Percentiles rank a stretch among this genome's conserved stretches.
phyloP scores from a whole-genome alignment of 129 eudicot genomes.

The Daucus carota region DH1_v3.0 NC_030386.2:31169501-31170000 shows the following conservation, averaged over 20 bases:
- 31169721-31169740: too few relatives aligned
- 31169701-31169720: too few relatives aligned
- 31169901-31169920: not conserved
- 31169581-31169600: not conserved
- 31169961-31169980: not conserved
- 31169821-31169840: too few relatives aligned
- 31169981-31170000: not conserved
- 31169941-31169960: not conserved
- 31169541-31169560: not conserved
- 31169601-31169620: not conserved
- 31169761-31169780: too few relatives aligned
- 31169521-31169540: not conserved
- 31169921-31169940: not conserved
- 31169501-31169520: not conserved
- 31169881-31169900: too few relatives aligned
- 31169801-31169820: too few relatives aligned
- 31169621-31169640: not conserved
- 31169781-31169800: too few relatives aligned
- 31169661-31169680: too few relatives aligned
- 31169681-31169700: too few relatives aligned
- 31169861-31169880: too few relatives aligned
- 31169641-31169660: not conserved
- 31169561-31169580: not conserved
- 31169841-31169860: too few relatives aligned
- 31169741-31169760: too few relatives aligned